A percentile compares a stretch with the other conserved stretches of the same genome.
Conservation (phyloP, 2,329 filamentous ascomycete species). For the Pseudogymnoascus sp. region DNA sequence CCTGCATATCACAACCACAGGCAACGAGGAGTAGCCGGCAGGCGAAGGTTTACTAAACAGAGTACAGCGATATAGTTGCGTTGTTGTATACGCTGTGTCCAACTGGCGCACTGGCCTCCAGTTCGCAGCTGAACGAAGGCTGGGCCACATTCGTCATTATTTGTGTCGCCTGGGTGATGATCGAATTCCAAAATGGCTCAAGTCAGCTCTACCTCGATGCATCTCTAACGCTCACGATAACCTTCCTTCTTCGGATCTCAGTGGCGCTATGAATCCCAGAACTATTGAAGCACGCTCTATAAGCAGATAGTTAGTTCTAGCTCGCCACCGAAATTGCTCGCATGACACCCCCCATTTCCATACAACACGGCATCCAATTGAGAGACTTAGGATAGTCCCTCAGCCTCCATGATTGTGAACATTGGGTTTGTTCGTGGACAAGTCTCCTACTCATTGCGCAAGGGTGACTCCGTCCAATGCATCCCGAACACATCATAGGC, state of each 20-base stretch:
- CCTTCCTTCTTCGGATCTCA: neutral
- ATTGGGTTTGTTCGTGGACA: neutral
- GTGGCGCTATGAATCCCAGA: neutral
- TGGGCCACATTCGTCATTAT: neutral
- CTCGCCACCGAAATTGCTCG: neutral
- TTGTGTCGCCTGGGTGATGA: slow-evolving; percentile 4
- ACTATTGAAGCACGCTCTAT: neutral
- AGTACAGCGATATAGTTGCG: neutral
- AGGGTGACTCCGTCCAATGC: neutral
- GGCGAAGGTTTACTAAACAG: slow-evolving; percentile 4
- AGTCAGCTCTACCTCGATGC: neutral
- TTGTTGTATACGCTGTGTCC: neutral
- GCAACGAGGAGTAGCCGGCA: neutral
- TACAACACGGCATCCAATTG: neutral
- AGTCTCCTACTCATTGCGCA: neutral
- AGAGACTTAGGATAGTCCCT: neutral
- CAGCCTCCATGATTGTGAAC: neutral
- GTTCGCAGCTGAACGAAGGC: slow-evolving; percentile 1
- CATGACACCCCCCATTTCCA: neutral
- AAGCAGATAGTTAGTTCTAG: neutral
- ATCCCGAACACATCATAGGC: neutral
- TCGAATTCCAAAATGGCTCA: neutral
- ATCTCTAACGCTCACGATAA: neutral
- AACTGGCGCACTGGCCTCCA: neutral
- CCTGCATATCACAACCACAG: neutral